Evolutionary conservation across 2,329 filamentous ascomycete species (phyloP).

Genomic region (Ampelomyces quisqualis): DNA sequence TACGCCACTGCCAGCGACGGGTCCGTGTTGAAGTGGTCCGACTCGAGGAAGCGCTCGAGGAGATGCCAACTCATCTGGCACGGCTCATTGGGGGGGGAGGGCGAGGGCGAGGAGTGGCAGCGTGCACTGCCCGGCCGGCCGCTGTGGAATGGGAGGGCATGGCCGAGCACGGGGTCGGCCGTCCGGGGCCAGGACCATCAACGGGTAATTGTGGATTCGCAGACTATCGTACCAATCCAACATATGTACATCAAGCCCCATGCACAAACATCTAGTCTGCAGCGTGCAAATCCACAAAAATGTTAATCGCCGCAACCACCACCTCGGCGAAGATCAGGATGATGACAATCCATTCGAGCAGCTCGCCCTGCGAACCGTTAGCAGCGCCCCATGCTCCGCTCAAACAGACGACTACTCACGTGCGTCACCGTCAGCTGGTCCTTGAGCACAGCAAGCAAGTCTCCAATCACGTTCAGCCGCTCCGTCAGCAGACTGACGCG

Average conservation of each 20-base stretch:
- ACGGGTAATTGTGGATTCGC: constrained; percentile 6
- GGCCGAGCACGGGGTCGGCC: no score
- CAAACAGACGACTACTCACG: constrained; percentile 27
- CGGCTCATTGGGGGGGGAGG: constrained; percentile 41
- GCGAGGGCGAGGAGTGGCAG: constrained; percentile 17
- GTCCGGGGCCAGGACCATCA: neutral
- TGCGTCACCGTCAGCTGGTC: constrained; percentile 87
- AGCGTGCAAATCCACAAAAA: constrained; percentile 89
- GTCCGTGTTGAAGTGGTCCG: constrained; percentile 90
- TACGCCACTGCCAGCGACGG: constrained; percentile 87
- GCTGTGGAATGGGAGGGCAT: no score
- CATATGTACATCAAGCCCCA: constrained; percentile 15
- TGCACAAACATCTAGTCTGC: constrained; percentile 52
- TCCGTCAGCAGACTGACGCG: constrained; percentile 86
- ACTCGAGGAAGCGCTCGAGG: constrained; percentile 87
- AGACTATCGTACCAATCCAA: constrained; percentile 21
- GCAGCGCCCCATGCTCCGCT: neutral
- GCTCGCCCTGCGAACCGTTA: constrained; percentile 43
- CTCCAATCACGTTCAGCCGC: constrained; percentile 86
- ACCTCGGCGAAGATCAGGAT: constrained; percentile 95
- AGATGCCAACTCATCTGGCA: constrained; percentile 70
- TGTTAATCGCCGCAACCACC: constrained; percentile 87
- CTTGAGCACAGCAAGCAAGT: constrained; percentile 88
- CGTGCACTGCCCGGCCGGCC: no score
- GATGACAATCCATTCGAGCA: constrained; percentile 69